Percentiles rank a stretch among this genome's conserved stretches.
Conservation (phyloP, 768 basidiomycete species). For the Trametes cingulata region DNA sequence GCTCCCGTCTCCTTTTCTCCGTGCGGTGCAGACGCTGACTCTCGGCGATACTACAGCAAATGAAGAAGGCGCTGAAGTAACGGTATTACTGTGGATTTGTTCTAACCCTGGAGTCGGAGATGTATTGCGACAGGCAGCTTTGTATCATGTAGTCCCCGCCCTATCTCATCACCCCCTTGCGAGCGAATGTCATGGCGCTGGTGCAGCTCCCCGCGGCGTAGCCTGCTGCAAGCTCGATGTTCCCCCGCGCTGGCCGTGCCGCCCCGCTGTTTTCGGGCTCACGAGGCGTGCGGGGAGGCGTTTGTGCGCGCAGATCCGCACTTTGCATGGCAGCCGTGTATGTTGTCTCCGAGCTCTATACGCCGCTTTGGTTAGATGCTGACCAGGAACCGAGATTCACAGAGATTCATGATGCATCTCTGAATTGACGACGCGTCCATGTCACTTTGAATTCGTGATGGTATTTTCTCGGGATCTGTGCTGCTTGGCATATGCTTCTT, state of each 20-base stretch:
- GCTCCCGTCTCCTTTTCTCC: neutral
- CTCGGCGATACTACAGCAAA: slow-evolving; percentile 49
- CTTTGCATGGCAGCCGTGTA: slow-evolving; percentile 1
- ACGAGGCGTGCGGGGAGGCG: neutral
- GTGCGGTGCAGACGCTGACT: neutral
- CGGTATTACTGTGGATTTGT: neutral
- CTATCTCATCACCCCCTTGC: neutral
- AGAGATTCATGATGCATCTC: neutral
- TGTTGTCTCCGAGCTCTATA: neutral
- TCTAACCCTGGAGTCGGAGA: slow-evolving; percentile 5
- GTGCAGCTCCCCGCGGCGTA: neutral
- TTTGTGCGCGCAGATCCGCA: neutral
- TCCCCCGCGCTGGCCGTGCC: neutral
- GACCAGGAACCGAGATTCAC: neutral
- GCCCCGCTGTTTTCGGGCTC: slow-evolving; percentile 9
- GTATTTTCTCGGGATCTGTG: too few relatives aligned
- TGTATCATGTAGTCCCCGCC: slow-evolving; percentile 15
- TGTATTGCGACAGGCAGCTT: slow-evolving; percentile 1
- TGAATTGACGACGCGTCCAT: neutral
- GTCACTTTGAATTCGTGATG: slow-evolving; percentile 1
- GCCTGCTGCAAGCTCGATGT: neutral
- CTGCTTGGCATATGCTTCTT: too few relatives aligned
- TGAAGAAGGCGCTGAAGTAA: slow-evolving; percentile 79
- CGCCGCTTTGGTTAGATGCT: neutral
- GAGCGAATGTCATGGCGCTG: neutral